These are phyloP conservation scores for Fusarium poae DNA, from an alignment of 2,329 filamentous ascomycete genomes.

Conservation along the genomic window DNA sequence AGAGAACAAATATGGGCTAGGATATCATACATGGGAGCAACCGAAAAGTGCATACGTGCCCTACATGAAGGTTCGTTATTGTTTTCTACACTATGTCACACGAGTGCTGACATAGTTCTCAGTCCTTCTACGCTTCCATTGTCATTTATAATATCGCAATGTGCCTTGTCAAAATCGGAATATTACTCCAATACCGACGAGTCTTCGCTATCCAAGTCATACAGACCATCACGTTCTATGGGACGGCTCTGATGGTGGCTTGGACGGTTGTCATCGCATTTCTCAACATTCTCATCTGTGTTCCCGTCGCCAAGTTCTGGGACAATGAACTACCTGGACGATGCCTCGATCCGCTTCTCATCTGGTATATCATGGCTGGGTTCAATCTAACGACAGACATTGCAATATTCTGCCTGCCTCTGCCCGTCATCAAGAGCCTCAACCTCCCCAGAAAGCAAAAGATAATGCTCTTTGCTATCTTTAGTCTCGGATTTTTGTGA, in stretches of 20 bases:
- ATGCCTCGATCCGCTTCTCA: conserved; percentile 2
- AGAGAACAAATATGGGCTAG: conserved; percentile 32
- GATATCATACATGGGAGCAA: conserved; percentile 28
- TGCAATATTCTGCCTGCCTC: conserved; percentile 14
- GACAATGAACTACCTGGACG: neutral
- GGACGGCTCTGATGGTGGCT: conserved; percentile 4
- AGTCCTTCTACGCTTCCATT: conserved; percentile 28
- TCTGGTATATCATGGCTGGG: conserved; percentile 33
- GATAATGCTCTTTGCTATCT: conserved; percentile 18
- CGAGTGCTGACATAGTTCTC: neutral
- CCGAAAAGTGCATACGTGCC: conserved; percentile 3
- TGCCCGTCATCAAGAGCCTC: conserved; percentile 22
- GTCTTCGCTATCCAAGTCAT: conserved; percentile 19
- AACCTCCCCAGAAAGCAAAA: conserved; percentile 26
- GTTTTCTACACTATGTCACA: too few relatives aligned
- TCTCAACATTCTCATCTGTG: conserved; percentile 19
- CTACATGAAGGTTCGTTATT: conserved; percentile 25
- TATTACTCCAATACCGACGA: conserved; percentile 28
- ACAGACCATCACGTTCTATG: conserved; percentile 7
- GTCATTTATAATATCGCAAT: conserved; percentile 28
- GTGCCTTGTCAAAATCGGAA: conserved; percentile 26
- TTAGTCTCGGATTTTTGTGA: conserved; percentile 22
- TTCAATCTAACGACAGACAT: conserved; percentile 27
- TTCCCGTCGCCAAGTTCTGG: conserved; percentile 32
- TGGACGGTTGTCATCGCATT: conserved; percentile 26